Evolutionary conservation across 2,329 filamentous ascomycete genomes (phyloP), one percentile per base, ranked within the genome.

Genomic region (Pseudocercospora eumusae): DNA sequence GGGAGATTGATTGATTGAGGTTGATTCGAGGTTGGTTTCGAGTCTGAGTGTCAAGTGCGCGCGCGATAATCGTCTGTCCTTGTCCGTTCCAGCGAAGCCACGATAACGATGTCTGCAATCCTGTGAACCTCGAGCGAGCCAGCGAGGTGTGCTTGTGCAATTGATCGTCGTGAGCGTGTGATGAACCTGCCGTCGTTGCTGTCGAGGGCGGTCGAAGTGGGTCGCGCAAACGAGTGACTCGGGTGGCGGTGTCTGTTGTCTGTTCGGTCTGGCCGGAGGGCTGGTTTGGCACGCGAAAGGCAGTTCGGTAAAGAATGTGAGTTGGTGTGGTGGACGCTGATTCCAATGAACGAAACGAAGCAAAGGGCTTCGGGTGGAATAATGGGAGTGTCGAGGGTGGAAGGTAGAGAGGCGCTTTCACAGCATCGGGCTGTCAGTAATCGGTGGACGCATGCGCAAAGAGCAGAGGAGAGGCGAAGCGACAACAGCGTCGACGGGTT

Each of bases 81-180:
- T 23, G 61, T 60, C 54, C 55, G 61, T 68, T 64, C 28, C 66
- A 60, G 64, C 57, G 63, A 66, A 67, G 66, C 69, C 65, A 69
- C 67, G 63, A 59, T 66, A 65, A 62, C 57, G 55, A 66, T 62
- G 55, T 61, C 58, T 54, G 52, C 52, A 40, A 28, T 54, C 28
- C 31, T 33, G 52, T 40, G 52, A 54, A 54, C 52, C 52, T 40
- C 28, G 27, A 54, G 52, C 28, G 52, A 20, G 52, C 52, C 52
- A 54, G 52, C 52, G 52, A 54, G 52, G 52, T 33, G 52, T 54
- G 31, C 52, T 20, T 54, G 52, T 40, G 52, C 27, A 54, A 54
- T 40, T 40, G 52, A 54, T 54, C 10, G 52, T 54, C 10, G 52
- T 54, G 28, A 54, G 52, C 28, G n/a, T 18, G 52, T 52, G 47